Evolutionary conservation across 2,329 filamentous ascomycete genomes (phyloP).

Genomic region (Aspergillus sp.): DNA sequence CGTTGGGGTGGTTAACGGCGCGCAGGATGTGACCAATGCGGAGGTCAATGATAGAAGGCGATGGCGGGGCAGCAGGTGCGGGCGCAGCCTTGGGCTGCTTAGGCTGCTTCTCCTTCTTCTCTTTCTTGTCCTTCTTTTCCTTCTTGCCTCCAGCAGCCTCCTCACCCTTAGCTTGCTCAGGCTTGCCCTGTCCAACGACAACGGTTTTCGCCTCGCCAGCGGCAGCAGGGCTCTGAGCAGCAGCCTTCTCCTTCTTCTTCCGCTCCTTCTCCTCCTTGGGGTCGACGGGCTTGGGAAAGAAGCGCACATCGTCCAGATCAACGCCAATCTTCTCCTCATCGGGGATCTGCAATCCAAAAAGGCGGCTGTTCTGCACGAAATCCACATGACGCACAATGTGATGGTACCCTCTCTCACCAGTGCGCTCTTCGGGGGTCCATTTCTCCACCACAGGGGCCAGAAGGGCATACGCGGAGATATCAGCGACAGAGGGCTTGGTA

Average conservation of each 20-base stretch:
- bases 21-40: slow-evolving; percentile 97
- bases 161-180: slow-evolving; percentile 52
- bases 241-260: slow-evolving; percentile 86
- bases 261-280: slow-evolving; percentile 94
- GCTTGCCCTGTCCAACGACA: slow-evolving; percentile 33
- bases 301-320: slow-evolving; percentile 71
- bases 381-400: slow-evolving; percentile 88
- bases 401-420: slow-evolving; percentile 80
- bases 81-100: slow-evolving; percentile 71
- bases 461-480: slow-evolving; percentile 73
- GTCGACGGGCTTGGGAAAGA: slow-evolving; percentile 82
- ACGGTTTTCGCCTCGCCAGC: slow-evolving; percentile 24
- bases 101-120: slow-evolving; percentile 81
- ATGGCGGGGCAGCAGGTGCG: slow-evolving; percentile 65
- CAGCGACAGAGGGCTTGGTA: slow-evolving; percentile 79
- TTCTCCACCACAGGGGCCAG: slow-evolving; percentile 68
- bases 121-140: slow-evolving; percentile 75
- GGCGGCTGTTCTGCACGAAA: slow-evolving; percentile 82
- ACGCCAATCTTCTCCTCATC: slow-evolving; percentile 70
- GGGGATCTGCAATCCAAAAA: slow-evolving; percentile 62
- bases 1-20: slow-evolving; percentile 90
- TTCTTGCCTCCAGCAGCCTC: slow-evolving; percentile 59
- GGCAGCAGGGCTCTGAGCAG: slow-evolving; percentile 26
- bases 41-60: slow-evolving; percentile 83
- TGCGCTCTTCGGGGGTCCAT: slow-evolving; percentile 81